These are phyloP conservation scores for Fusarium poae DNA, from an alignment of 2,329 filamentous ascomycete genomes.

Conservation along the genomic window DNA sequence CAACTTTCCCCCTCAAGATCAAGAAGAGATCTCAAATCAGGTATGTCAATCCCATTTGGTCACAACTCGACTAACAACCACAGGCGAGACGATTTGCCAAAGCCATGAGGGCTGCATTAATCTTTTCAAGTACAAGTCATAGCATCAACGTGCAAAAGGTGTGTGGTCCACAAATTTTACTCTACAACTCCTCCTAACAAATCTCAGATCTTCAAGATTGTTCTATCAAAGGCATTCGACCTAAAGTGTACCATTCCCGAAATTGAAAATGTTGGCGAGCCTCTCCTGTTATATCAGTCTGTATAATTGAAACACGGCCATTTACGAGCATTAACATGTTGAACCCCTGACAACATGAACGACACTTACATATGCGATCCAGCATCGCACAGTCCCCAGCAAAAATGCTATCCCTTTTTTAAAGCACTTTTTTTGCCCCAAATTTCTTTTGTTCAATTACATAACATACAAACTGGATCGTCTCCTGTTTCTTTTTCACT, in stretches of 20 bases:
- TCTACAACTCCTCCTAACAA: slow-evolving; percentile 4
- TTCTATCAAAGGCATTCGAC: slow-evolving; percentile 97
- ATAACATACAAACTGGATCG: slow-evolving; percentile 42
- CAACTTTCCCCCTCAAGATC: slow-evolving; percentile 96
- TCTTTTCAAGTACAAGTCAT: slow-evolving; percentile 98
- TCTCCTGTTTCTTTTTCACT: slow-evolving; percentile 36
- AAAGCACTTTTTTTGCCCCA: too few species aligned
- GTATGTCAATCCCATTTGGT: slow-evolving; percentile 60
- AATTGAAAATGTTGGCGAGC: slow-evolving; percentile 98
- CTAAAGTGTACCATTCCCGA: slow-evolving; percentile 99
- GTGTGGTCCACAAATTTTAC: not conserved
- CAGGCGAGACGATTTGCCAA: slow-evolving; percentile 96
- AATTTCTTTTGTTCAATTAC: slow-evolving; percentile 44
- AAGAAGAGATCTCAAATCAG: slow-evolving; percentile 98
- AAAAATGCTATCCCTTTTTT: not conserved
- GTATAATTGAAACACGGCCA: slow-evolving; percentile 49
- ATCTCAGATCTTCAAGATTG: slow-evolving; percentile 96
- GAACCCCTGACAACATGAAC: slow-evolving; percentile 41
- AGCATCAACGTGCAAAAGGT: slow-evolving; percentile 99
- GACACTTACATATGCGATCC: slow-evolving; percentile 22
- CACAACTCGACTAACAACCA: slow-evolving; percentile 20
- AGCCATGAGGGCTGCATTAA: slow-evolving; percentile 96
- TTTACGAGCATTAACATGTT: slow-evolving; percentile 42
- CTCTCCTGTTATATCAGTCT: slow-evolving; percentile 89
- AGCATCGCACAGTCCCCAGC: slow-evolving; percentile 32